Evolutionary conservation across 2,329 filamentous ascomycete genomes (phyloP).

Genomic region (Fusarium keratoplasticum): DNA sequence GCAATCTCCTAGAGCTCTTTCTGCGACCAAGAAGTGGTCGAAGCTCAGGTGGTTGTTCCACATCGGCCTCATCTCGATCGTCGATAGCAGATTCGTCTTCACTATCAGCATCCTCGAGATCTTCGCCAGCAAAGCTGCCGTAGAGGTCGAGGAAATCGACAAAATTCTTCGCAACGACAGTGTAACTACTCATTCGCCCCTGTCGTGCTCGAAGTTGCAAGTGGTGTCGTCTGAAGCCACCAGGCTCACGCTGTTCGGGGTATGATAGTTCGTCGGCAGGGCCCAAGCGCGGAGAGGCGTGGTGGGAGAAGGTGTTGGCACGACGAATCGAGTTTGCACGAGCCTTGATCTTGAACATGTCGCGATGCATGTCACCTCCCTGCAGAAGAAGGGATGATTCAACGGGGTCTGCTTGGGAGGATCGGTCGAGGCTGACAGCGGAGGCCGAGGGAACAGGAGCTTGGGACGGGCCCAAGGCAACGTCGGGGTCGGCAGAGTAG

Average conservation of each 20-base stretch:
- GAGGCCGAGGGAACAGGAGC: conserved; percentile 27
- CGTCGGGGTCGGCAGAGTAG: conserved; percentile 54
- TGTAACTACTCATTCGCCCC: conserved; percentile 49
- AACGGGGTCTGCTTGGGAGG: conserved; percentile 53
- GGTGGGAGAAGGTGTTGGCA: conserved; percentile 75
- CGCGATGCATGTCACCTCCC: conserved; percentile 82
- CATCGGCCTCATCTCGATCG: conserved; percentile 56
- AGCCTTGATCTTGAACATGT: conserved; percentile 79
- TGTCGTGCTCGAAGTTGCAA: conserved; percentile 54
- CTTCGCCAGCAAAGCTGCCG: conserved; percentile 81
- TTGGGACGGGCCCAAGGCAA: conserved; percentile 41
- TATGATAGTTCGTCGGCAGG: conserved; percentile 48
- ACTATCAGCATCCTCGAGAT: conserved; percentile 64
- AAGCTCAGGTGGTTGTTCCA: conserved; percentile 64
- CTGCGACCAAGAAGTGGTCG: conserved; percentile 66
- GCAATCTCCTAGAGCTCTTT: conserved; percentile 60
- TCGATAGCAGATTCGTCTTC: conserved; percentile 69
- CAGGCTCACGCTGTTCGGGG: conserved; percentile 57
- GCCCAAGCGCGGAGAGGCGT: conserved; percentile 49
- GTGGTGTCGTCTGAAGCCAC: conserved; percentile 61
- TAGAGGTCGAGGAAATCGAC: conserved; percentile 82
- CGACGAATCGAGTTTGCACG: conserved; percentile 64
- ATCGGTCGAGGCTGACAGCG: conserved; percentile 24
- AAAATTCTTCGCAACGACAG: conserved; percentile 75
- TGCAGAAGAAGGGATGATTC: conserved; percentile 77